Evolutionary conservation across 1,284 basidiomycete species (phyloP), one percentile per base, ranked within the genome.

Genomic region (Coriolopsis trogii): DNA sequence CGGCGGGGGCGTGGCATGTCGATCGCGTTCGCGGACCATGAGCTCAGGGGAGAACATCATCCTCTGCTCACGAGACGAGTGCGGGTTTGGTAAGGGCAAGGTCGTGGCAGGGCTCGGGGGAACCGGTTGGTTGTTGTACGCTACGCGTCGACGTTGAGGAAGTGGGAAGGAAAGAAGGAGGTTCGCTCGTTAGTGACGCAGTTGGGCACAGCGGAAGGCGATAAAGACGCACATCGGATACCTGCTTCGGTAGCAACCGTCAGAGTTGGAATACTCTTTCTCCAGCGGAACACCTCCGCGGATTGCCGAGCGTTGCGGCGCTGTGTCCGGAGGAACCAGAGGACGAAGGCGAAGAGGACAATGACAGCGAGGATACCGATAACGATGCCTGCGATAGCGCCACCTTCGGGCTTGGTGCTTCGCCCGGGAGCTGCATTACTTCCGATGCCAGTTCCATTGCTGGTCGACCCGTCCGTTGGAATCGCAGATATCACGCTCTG

Each of bases 361-460:
- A 34, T 7, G 30, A 44, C 15, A 13, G 16, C 4, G 4, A 46
- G 21, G 25, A 37, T 10, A 21, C 44, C 44, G 34, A 46, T 15
- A 34, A 46, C 30, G 25, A 38, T 38, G n/a, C 44, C 44, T 7
- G 44, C 44, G 44, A 46, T 28, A 10, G 44, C 29, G n/a, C 44
- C 44, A n/a, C n/a, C n/a, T n/a, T n/a, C n/a, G 4, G 34, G 21
- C 1, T 33, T 4, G 2, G 44, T 24, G 10, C 6, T 18, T 16
- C 34, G 4, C 1, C 21, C 38, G n/a, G 30, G 21, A 6, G 31
- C 20, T 10, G 15, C 24, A 10, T 23, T 9, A 7, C 13, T 28
- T 12, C 21, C 33, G 24, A n/a, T 44, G 5, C 26, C n/a, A 23
- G 9, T 20, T 7, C 42, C 28, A 20, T 31, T 30, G 9, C 10